phyloP scores from a whole-genome alignment of 1,139 yeast genomes.

The Blastobotrys malaysiensis region DNA sequence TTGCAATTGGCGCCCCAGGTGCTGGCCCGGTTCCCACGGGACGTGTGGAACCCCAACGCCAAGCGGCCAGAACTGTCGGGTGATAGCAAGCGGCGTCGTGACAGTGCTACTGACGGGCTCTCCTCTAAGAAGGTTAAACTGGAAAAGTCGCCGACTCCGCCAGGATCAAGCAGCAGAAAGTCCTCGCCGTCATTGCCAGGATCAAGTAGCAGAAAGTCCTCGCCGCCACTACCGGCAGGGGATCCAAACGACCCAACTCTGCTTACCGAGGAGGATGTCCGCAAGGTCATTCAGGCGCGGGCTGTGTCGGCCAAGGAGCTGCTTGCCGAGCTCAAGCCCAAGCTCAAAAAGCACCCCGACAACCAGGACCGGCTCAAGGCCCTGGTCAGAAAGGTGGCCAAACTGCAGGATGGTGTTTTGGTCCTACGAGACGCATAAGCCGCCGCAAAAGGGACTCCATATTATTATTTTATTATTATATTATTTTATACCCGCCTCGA shows the following conservation, averaged over 20 bases:
- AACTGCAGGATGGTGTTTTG: conserved; percentile 59
- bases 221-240: conserved; percentile 13
- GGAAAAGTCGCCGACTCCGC: conserved; percentile 20
- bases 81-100: conserved; percentile 35
- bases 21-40: conserved; percentile 64
- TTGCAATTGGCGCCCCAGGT: conserved; percentile 59
- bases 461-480: too few species aligned
- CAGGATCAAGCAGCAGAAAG: conserved; percentile 8
- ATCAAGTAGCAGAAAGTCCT: conserved; percentile 8
- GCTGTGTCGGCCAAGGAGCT: conserved; percentile 65
- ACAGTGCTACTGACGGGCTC: conserved; percentile 18
- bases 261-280: conserved; percentile 67
- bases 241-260: conserved; percentile 33
- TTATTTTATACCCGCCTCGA: too few species aligned
- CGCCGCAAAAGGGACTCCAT: too few species aligned
- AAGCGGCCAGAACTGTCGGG: conserved; percentile 22
- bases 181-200: conserved; percentile 12
- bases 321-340: conserved; percentile 53
- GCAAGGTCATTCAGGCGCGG: conserved; percentile 54
- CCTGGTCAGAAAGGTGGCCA: conserved; percentile 64
- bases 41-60: conserved; percentile 77
- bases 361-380: conserved; percentile 63
- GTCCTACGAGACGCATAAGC: conserved; percentile 45
- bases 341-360: conserved; percentile 63
- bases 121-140: conserved; percentile 43